Evolutionary conservation across 306 rosid species (phyloP).

Genomic region (Heteromeles arbutifolia): DNA sequence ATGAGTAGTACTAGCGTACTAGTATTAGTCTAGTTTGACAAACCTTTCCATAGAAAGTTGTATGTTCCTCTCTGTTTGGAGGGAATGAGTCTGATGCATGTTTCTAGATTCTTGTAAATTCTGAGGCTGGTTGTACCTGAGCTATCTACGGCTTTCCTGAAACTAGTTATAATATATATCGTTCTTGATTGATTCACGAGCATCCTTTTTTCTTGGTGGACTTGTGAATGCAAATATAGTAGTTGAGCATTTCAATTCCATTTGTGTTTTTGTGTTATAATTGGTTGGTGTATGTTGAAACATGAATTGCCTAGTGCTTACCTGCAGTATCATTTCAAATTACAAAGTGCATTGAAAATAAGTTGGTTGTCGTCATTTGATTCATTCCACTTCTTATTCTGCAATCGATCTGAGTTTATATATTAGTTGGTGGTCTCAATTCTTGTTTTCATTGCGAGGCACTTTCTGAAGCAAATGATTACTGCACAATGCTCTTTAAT

Average conservation of each 20-base stretch:
- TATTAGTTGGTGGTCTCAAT: neutral
- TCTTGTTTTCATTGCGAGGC: neutral
- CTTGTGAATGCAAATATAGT: neutral
- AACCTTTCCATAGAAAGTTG: neutral
- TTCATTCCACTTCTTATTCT: neutral
- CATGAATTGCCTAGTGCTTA: neutral
- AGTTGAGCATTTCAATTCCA: neutral
- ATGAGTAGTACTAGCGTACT: neutral
- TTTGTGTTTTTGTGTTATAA: neutral
- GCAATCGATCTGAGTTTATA: neutral
- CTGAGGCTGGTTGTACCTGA: neutral
- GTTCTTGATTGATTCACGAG: neutral
- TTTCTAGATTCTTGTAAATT: slow-evolving; percentile 15
- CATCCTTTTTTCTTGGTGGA: neutral
- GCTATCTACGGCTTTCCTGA: neutral
- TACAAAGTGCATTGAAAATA: neutral
- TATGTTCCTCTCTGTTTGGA: neutral
- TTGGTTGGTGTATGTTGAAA: neutral
- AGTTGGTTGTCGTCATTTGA: neutral
- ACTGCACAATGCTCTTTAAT: neutral
- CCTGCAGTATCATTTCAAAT: neutral
- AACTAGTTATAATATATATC: neutral
- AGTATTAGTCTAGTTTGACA: neutral
- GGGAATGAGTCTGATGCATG: neutral
- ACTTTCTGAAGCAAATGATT: neutral